These are phyloP conservation scores for Paspalum notatum DNA, from an alignment of 176 grass and related monocot genomes.

Conservation along the genomic window DNA sequence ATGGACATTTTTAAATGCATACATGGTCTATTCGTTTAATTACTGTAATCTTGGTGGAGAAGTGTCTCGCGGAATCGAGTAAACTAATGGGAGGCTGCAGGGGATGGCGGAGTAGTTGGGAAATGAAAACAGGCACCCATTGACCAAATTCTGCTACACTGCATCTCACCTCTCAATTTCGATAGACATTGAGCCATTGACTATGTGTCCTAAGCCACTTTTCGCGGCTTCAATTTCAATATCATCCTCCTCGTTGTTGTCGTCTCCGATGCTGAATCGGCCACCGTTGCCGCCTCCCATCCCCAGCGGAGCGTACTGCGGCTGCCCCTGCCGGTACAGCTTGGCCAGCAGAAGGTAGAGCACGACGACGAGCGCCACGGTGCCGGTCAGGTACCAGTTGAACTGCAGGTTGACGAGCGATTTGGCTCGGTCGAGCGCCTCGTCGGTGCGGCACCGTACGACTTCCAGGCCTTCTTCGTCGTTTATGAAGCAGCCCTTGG, in stretches of 20 bases:
- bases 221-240: slow-evolving; percentile 56
- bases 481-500: slow-evolving; percentile 86
- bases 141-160: too few relatives aligned
- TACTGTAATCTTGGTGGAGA: too few relatives aligned
- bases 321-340: slow-evolving; percentile 62
- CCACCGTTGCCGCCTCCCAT: slow-evolving; percentile 17
- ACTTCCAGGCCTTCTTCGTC: slow-evolving; percentile 63
- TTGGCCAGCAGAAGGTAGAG: slow-evolving; percentile 57
- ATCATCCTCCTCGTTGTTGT: slow-evolving; percentile 58
- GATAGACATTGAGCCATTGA: background rate
- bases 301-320: slow-evolving; percentile 63
- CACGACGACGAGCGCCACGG: slow-evolving; percentile 51
- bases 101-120: too few relatives aligned
- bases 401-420: slow-evolving; percentile 90
- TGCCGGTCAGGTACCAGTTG: slow-evolving; percentile 73
- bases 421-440: slow-evolving; percentile 73
- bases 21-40: too few relatives aligned
- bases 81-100: too few relatives aligned
- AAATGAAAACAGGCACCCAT: too few relatives aligned
- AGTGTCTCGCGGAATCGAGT: too few relatives aligned
- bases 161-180: slow-evolving; percentile 34
- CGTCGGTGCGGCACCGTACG: slow-evolving; percentile 61
- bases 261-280: slow-evolving; percentile 42
- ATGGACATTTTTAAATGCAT: too few relatives aligned
- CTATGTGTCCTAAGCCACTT: slow-evolving; percentile 10